A percentile compares a stretch with the other conserved stretches of the same genome.
phyloP scores from a whole-genome alignment of 2,329 filamentous ascomycete species.

The Cercospora beticola region DNA sequence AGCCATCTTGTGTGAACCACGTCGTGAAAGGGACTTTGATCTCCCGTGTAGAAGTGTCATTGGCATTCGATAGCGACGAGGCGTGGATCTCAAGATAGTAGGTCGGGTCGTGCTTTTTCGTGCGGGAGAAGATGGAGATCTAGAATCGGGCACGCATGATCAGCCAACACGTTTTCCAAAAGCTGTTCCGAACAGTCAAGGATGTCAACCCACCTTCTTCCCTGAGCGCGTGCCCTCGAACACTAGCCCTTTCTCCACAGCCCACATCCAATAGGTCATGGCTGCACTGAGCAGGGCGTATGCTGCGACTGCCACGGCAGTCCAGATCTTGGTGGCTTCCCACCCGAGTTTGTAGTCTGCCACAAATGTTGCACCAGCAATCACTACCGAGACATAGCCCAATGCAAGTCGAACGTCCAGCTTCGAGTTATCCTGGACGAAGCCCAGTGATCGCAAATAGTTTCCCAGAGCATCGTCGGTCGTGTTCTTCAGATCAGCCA shows the following conservation, averaged over 20 bases:
- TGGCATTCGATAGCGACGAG: constrained; percentile 21
- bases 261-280: constrained; percentile 81
- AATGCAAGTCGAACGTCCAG: constrained; percentile 79
- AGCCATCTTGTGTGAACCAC: constrained; percentile 73
- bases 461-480: constrained; percentile 92
- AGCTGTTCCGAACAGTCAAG: not conserved
- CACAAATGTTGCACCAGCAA: constrained; percentile 80
- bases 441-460: constrained; percentile 86
- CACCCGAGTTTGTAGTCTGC: constrained; percentile 92
- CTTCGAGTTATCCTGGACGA: constrained; percentile 76
- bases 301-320: constrained; percentile 71
- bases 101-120: constrained; percentile 75
- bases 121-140: constrained; percentile 71
- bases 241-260: constrained; percentile 76
- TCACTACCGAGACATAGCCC: constrained; percentile 76
- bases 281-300: constrained; percentile 78
- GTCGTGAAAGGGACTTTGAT: constrained; percentile 66
- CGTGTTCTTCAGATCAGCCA: constrained; percentile 88
- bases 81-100: constrained; percentile 71
- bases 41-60: constrained; percentile 42
- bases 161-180: not conserved
- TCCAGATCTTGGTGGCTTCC: constrained; percentile 79
- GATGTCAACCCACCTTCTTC: constrained; percentile 56
- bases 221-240: constrained; percentile 75
- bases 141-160: constrained; percentile 39